phyloP scores from a whole-genome alignment of 495 filamentous ascomycete species.

The Penicillium antarcticum region DNA sequence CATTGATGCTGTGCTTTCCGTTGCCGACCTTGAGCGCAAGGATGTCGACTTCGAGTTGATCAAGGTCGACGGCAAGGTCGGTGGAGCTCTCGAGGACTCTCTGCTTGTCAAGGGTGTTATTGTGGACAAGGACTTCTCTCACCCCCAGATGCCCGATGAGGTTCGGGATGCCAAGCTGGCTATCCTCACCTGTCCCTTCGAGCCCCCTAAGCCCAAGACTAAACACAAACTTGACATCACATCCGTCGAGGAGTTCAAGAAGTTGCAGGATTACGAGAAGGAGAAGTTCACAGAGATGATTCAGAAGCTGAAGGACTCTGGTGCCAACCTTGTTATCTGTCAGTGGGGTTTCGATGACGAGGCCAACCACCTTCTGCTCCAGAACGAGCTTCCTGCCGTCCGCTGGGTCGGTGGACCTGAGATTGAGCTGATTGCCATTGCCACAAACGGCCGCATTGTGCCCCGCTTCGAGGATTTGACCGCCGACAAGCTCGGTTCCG shows the following conservation, averaged over 20 bases:
- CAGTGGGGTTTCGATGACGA: constrained; percentile 99
- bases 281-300: constrained; percentile 99
- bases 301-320: constrained; percentile 92
- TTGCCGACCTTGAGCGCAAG: constrained; percentile 92
- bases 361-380: constrained; percentile 93
- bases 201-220: constrained; percentile 99
- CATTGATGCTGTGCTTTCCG: constrained; percentile 92
- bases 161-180: constrained; percentile 94
- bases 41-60: constrained; percentile 99
- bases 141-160: constrained; percentile 96
- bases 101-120: constrained; percentile 96
- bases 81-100: constrained; percentile 91
- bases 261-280: constrained; percentile 89
- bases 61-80: constrained; percentile 98
- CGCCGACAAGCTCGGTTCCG: constrained; percentile 82
- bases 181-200: constrained; percentile 96
- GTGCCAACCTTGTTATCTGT: constrained; percentile 96
- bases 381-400: constrained; percentile 93
- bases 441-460: constrained; percentile 95
- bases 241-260: constrained; percentile 95
- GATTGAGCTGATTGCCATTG: constrained; percentile 98
- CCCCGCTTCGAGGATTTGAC: constrained; percentile 94
- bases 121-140: constrained; percentile 99
- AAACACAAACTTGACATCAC: constrained; percentile 99
- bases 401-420: constrained; percentile 98